Evolutionary conservation across 2,329 filamentous ascomycete genomes (phyloP), one percentile per base, ranked within the genome.

Genomic region (Geosmithia morbida): DNA sequence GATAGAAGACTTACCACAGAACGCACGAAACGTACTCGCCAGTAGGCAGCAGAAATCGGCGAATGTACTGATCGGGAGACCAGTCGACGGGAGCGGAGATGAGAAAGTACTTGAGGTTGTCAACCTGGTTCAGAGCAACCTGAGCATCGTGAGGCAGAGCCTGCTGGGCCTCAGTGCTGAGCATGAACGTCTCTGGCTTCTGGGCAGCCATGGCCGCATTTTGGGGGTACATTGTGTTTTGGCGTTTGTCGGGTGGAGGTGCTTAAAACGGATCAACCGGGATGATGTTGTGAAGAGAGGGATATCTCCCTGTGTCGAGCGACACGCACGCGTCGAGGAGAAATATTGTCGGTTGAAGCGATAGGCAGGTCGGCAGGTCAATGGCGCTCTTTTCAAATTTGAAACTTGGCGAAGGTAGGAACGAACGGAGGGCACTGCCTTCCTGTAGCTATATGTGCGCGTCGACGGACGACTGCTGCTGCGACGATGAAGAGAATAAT

Each of bases 11-110:
- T 42, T 55, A 60, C 88, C 92, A 98, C 61, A 98, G 75, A 54
- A 98, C 89, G 66, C 92, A 98, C 49, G 92, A 97, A 52, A 98
- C 89, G 62, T 98, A 97, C 77, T 98, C 92, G 66, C 92, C 92
- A 11, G 92, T 98, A 11, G 92, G 92, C 50, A 98, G 74, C 51
- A 98, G 76, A 62, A 97, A 98, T 56, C 92, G 81, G 56, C 92
- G 82, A 61, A 98, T 97, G 63, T 96, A 94, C 68, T 97, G 90
- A 60, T 97, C 90, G 45, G 83, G 83, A 57, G 87, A 85, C 92
- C 92, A 98, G 70, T 98, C 92, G 55, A 97, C 92, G 39, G 92
- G 92, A 41, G 92, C 92, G 43, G 92, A 98, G 58, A 98, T 94
- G 68, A 98, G 85, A 68, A 98, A 98, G 70, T 97, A 98, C 79